Conservation (phyloP, 139 green algal species). For the Diplosphaera chodatii region DNA sequence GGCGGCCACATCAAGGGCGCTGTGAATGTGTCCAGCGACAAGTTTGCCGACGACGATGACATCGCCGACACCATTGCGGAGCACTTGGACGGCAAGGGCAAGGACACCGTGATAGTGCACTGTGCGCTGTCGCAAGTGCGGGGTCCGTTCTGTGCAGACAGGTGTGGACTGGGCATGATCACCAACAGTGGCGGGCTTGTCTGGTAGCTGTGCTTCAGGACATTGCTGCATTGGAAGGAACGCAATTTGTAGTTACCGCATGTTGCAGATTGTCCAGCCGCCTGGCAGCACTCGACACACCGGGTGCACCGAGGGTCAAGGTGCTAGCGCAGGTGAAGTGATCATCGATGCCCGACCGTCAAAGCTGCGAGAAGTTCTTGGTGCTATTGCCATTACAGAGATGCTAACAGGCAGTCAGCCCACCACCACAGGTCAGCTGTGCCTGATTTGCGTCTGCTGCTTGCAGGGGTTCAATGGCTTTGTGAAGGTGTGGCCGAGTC, state of each 20-base stretch:
- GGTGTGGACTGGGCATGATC: background rate
- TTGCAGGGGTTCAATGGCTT: background rate
- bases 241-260: too few species aligned
- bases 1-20: conserved; percentile 12
- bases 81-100: background rate
- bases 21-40: conserved; percentile 2
- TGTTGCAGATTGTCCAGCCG: background rate
- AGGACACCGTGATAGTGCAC: conserved; percentile 10
- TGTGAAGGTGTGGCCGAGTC: background rate
- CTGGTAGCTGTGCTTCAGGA: too few species aligned
- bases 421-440: too few species aligned
- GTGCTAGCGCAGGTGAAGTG: background rate
- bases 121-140: conserved; percentile 11
- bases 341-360: too few species aligned
- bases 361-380: too few species aligned
- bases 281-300: background rate
- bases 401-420: too few species aligned
- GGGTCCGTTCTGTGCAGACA: conserved; percentile 7
- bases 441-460: too few species aligned
- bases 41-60: conserved; percentile 6
- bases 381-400: too few species aligned
- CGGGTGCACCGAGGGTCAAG: background rate
- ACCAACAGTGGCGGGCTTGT: too few species aligned
- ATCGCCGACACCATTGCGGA: background rate
- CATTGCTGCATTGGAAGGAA: too few species aligned